Evolutionary conservation across 345 rosid species (phyloP), one percentile per base, ranked within the genome.

Genomic region (Lumnitzera racemosa): DNA sequence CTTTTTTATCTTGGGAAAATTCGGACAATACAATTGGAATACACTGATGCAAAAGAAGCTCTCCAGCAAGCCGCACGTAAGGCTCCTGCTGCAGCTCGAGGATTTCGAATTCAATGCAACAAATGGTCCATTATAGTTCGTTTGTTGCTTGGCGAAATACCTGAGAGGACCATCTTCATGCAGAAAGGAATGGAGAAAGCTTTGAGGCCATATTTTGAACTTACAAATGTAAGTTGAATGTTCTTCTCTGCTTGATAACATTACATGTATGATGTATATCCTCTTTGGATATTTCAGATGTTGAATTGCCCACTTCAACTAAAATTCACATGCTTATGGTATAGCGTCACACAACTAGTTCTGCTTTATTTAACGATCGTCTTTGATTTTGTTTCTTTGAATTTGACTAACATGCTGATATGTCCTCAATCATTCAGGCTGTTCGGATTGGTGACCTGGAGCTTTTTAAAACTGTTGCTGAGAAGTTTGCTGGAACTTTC

Each of bases 21-120:
- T 67, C 76, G 84, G 47, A 88, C 98, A 1, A 88, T 91, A 66
- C 96, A 91, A 64, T 71, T 91, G 55, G 96, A 91, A 76, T 91
- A 91, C 63, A 86, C 96, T 0, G 95, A 88, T 77, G 96, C 98
- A 46, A 91, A 88, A 71, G 95, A 91, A 56, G 80, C 90, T 70
- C 90, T 91, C 56, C 91, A 81, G 46, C 95, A 86, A 67, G 96
- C 96, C 67, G 91, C 96, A 64, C 76, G 95, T n/a, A 91, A 86
- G 78, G 96, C 91, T 31, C 90, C 95, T 29, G 69, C 81, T 52
- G 89, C 95, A 53, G 88, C 96, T 31, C 73, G 72, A 16, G 90
- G 90, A 17, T 88, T 91, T 67, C 77, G 91, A 56, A 78, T 91
- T 67, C 88, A 78, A 49, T 88, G 91, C 61, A 85, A 88, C 70